Evolutionary conservation across 179 eudicot genomes (phyloP).

Genomic region (Amaranthus tricolor): DNA sequence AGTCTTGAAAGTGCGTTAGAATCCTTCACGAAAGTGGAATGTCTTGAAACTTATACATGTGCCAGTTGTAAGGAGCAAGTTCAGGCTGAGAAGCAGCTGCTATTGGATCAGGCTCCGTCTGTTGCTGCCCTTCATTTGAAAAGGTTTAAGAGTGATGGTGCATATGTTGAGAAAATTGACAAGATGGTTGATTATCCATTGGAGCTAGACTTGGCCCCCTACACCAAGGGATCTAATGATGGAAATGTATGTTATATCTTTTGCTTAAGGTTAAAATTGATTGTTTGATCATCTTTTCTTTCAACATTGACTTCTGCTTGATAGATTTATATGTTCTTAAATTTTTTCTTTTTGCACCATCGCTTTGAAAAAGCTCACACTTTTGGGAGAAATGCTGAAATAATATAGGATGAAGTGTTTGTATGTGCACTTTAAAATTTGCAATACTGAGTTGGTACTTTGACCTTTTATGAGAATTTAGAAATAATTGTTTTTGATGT

Average conservation of each 20-base stretch:
- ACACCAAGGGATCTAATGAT: constrained; percentile 28
- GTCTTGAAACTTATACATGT: constrained; percentile 72
- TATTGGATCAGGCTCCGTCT: constrained; percentile 66
- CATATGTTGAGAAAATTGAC: constrained; percentile 64
- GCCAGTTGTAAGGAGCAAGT: constrained; percentile 75
- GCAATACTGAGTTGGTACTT: neutral
- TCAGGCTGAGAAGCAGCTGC: constrained; percentile 70
- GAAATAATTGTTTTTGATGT: neutral
- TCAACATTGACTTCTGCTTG: neutral
- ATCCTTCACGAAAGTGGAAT: constrained; percentile 86
- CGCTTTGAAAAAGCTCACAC: no score
- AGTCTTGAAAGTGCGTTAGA: constrained; percentile 57
- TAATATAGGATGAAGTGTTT: neutral
- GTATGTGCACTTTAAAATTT: neutral
- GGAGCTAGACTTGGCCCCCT: constrained; percentile 69
- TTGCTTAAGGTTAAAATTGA: neutral
- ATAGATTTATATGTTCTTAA: neutral
- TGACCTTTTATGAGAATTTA: neutral
- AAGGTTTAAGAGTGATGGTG: constrained; percentile 83
- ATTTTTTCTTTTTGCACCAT: no score
- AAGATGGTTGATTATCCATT: constrained; percentile 62
- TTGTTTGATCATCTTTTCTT: neutral
- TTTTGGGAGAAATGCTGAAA: no score
- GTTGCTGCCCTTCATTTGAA: constrained; percentile 78
- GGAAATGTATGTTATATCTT: constrained; percentile 26